phyloP scores from a whole-genome alignment of 331 rosid species.

The Spiraea crenata region DNA sequence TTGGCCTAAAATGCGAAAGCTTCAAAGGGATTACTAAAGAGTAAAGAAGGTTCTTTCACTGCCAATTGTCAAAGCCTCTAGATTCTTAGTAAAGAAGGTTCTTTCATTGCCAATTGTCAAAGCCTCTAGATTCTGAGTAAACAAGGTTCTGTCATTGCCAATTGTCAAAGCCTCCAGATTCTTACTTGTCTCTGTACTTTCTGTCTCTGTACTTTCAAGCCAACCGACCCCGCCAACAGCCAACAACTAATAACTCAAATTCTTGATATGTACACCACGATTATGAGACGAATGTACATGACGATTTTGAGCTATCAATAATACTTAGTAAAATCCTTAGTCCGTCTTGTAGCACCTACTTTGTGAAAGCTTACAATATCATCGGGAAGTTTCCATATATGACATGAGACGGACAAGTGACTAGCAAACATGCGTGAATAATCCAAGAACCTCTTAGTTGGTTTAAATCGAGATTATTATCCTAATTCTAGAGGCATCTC shows the following conservation, averaged over 20 bases:
- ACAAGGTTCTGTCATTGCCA: too few species aligned
- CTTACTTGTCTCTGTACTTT: conserved; percentile 1
- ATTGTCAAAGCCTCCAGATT: background rate
- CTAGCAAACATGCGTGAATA: too few species aligned
- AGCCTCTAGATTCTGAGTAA: background rate
- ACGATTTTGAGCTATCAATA: too few species aligned
- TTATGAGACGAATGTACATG: too few species aligned
- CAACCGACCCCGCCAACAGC: conserved; percentile 19
- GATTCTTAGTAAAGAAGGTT: background rate
- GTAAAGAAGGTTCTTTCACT: conserved; percentile 20
- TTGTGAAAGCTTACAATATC: background rate
- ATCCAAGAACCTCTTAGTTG: background rate
- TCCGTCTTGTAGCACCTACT: too few species aligned
- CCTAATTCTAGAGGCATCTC: background rate
- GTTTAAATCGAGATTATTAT: background rate
- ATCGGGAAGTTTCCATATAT: background rate
- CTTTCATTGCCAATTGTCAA: background rate
- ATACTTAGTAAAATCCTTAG: background rate
- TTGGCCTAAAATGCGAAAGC: background rate
- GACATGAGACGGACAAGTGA: too few species aligned
- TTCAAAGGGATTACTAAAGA: background rate
- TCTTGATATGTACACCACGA: too few species aligned
- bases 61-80: conserved; percentile 2
- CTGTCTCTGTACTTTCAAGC: conserved; percentile 21
- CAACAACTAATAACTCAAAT: conserved; percentile 3